Evolutionary conservation across 805 yeast species (phyloP).

Genomic region (Candida gorgasii): DNA sequence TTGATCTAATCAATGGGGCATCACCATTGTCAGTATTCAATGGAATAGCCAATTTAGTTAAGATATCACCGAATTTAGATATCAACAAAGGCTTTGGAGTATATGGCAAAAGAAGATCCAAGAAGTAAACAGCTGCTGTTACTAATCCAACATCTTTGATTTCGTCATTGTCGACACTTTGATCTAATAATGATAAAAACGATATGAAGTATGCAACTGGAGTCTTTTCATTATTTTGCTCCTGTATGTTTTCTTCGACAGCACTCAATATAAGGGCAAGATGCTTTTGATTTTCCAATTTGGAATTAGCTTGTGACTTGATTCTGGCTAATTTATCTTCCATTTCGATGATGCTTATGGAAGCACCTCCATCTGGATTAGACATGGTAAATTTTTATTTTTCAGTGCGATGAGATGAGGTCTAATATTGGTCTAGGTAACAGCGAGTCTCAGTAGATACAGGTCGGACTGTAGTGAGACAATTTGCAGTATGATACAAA

Average conservation of each 20-base stretch:
- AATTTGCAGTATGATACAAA: no score
- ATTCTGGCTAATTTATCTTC: slow-evolving; percentile 66
- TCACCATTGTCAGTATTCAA: slow-evolving; percentile 67
- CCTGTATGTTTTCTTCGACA: slow-evolving; percentile 83
- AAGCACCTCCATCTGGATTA: slow-evolving; percentile 41
- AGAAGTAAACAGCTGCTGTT: slow-evolving; percentile 72
- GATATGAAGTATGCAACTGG: slow-evolving; percentile 87
- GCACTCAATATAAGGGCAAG: slow-evolving; percentile 82
- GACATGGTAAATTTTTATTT: slow-evolving; percentile 15
- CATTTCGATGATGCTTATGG: slow-evolving; percentile 47
- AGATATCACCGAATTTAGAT: slow-evolving; percentile 73
- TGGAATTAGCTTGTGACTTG: slow-evolving; percentile 72
- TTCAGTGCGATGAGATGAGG: slow-evolving; percentile 8
- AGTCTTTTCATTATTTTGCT: slow-evolving; percentile 58
- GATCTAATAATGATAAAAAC: slow-evolving; percentile 77
- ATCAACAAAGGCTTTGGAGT: slow-evolving; percentile 69
- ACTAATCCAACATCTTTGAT: slow-evolving; percentile 67
- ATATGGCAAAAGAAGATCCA: slow-evolving; percentile 76
- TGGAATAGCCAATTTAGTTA: slow-evolving; percentile 79
- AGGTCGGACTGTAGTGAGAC: no score
- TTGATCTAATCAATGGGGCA: slow-evolving; percentile 79
- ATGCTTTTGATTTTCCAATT: slow-evolving; percentile 82
- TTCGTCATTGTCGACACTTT: slow-evolving; percentile 51
- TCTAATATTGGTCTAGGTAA: no score
- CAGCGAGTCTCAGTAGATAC: no score